Evolutionary conservation across 2,329 filamentous ascomycete species (phyloP).

Genomic region (Pseudogymnoascus sp.): DNA sequence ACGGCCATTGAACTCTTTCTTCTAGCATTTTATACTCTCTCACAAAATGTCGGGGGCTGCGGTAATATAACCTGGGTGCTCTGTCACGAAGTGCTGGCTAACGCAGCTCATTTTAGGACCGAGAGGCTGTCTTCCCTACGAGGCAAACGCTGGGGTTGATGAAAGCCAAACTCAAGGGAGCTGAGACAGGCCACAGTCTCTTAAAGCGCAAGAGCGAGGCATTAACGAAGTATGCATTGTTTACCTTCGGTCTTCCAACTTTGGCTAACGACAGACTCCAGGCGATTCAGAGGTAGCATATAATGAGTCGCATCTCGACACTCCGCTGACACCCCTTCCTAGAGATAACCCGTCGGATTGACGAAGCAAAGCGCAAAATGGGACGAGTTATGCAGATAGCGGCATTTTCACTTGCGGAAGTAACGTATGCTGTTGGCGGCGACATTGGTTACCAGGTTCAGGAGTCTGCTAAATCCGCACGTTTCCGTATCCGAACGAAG

Average conservation of each 20-base stretch:
- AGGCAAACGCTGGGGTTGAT: conserved; percentile 93
- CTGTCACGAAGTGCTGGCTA: conserved; percentile 3
- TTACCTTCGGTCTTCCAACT: conserved; percentile 17
- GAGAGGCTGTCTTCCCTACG: conserved; percentile 95
- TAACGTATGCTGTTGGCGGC: conserved; percentile 92
- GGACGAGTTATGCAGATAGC: conserved; percentile 98
- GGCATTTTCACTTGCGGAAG: conserved; percentile 92
- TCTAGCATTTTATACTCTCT: conserved; percentile 5
- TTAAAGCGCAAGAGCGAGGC: conserved; percentile 98
- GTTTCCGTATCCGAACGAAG: conserved; percentile 87
- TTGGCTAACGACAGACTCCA: conserved; percentile 31
- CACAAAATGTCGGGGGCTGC: conserved; percentile 44
- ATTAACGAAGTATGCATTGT: conserved; percentile 70
- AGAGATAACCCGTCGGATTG: conserved; percentile 95
- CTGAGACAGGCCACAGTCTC: conserved; percentile 83
- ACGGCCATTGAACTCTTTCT: background rate
- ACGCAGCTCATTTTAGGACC: conserved; percentile 50
- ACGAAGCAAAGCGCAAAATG: conserved; percentile 99
- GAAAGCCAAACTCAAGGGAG: conserved; percentile 96
- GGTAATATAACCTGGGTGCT: conserved; percentile 28
- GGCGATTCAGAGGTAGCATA: conserved; percentile 73
- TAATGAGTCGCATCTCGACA: background rate
- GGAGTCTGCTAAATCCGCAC: conserved; percentile 85
- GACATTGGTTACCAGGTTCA: conserved; percentile 96
- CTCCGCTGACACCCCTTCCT: conserved; percentile 14